Percentiles rank a stretch among this genome's conserved stretches.
Evolutionary conservation across 129 eudicot species (phyloP).

Genomic region (Scalesia atractyloides): DNA sequence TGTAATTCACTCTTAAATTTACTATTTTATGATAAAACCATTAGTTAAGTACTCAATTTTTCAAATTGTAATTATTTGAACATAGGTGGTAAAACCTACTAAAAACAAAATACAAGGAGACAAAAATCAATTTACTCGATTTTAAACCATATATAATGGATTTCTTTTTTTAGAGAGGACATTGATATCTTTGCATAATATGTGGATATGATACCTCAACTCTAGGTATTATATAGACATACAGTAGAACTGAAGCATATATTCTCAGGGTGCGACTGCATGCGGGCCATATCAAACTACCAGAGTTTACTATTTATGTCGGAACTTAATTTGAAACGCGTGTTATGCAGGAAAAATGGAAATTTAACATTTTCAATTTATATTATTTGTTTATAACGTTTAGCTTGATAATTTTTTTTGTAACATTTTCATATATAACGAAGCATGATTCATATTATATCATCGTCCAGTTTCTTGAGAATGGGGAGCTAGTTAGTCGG

Average conservation of each 20-base stretch:
- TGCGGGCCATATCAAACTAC: neutral
- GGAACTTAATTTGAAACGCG: neutral
- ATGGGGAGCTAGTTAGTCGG: no score
- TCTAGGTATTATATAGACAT: neutral
- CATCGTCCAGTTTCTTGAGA: no score
- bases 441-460: neutral
- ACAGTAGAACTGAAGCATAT: neutral
- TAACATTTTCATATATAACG: no score
- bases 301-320: neutral
- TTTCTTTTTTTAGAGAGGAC: neutral
- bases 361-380: neutral
- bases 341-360: neutral
- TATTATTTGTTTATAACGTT: neutral
- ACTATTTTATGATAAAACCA: no score
- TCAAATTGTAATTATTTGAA: no score
- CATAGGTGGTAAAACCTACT: no score
- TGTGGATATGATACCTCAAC: neutral
- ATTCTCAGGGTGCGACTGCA: neutral
- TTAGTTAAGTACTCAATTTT: no score
- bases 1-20: no score
- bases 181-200: neutral
- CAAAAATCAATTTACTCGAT: no score
- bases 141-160: no score
- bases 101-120: no score
- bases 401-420: no score